Evolutionary conservation across 2,329 filamentous ascomycete species (phyloP).

Genomic region (Bipolaris bicolor): DNA sequence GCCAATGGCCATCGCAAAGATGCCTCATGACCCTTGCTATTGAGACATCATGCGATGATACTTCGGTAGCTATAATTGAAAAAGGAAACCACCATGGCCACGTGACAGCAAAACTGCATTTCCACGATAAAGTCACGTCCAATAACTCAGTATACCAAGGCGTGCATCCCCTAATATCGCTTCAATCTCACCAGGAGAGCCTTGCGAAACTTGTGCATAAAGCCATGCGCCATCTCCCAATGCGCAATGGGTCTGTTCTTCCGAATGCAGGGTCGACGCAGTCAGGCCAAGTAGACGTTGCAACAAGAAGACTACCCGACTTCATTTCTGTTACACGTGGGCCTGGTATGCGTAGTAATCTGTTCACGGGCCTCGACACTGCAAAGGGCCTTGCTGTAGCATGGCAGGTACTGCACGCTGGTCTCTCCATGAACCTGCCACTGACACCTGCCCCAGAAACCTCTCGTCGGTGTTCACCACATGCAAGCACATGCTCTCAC

Average conservation of each 20-base stretch:
- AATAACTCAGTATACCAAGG: slow-evolving; percentile 77
- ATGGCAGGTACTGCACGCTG: slow-evolving; percentile 61
- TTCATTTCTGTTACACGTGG: slow-evolving; percentile 90
- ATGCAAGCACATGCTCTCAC: slow-evolving; percentile 98
- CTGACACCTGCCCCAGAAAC: slow-evolving; percentile 56
- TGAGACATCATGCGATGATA: slow-evolving; percentile 91
- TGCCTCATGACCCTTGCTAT: slow-evolving; percentile 67
- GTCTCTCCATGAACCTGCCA: background rate
- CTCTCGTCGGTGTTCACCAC: slow-evolving; percentile 87
- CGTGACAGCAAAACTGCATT: slow-evolving; percentile 66
- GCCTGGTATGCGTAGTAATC: slow-evolving; percentile 82
- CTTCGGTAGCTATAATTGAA: slow-evolving; percentile 81
- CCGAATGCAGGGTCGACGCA: background rate
- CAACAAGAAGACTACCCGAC: slow-evolving; percentile 63
- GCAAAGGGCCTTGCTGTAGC: slow-evolving; percentile 87
- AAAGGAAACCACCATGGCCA: slow-evolving; percentile 48
- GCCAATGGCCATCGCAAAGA: slow-evolving; percentile 25
- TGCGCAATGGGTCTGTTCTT: slow-evolving; percentile 3
- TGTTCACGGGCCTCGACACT: slow-evolving; percentile 78
- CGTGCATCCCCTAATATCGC: slow-evolving; percentile 78
- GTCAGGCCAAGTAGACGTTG: background rate
- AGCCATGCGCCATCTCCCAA: slow-evolving; percentile 64
- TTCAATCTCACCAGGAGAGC: slow-evolving; percentile 74
- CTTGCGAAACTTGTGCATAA: slow-evolving; percentile 71
- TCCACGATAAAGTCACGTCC: slow-evolving; percentile 81